Conservation (phyloP, 148 eudicot genomes). For the Rhododendron vialii region DNA sequence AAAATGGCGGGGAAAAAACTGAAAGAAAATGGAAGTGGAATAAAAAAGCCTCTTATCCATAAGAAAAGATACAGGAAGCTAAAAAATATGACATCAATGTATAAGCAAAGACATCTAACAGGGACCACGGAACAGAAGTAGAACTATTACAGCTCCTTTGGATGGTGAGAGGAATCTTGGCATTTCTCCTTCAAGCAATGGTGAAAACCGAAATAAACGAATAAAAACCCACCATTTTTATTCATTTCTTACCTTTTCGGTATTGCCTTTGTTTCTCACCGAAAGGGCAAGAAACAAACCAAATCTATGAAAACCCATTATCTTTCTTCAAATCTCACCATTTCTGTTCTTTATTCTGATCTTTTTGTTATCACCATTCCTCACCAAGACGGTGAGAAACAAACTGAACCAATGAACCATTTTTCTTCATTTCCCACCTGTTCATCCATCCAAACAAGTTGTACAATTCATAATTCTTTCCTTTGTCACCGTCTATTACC, state of each 20-base stretch:
- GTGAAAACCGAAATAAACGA: neutral
- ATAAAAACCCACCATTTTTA: neutral
- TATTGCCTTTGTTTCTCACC: neutral
- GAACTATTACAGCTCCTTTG: neutral
- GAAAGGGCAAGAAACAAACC: neutral
- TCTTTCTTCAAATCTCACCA: neutral
- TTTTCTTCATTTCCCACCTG: neutral
- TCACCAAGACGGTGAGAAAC: neutral
- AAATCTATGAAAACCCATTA: neutral
- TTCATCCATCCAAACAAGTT: neutral
- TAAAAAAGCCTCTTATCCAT: neutral
- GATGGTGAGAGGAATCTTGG: neutral
- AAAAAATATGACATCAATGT: neutral
- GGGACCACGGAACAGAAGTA: neutral
- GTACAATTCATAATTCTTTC: neutral
- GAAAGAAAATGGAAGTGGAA: neutral
- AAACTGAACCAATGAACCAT: neutral
- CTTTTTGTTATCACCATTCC: neutral
- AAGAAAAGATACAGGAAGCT: neutral
- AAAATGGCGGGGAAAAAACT: neutral
- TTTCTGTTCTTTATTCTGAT: neutral
- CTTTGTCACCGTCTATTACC: neutral
- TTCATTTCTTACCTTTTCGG: neutral
- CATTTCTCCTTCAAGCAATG: neutral
- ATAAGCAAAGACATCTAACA: slow-evolving; percentile 7